phyloP scores from a whole-genome alignment of 192 early-diverging fungal species.

The Coemansia sp. region DNA sequence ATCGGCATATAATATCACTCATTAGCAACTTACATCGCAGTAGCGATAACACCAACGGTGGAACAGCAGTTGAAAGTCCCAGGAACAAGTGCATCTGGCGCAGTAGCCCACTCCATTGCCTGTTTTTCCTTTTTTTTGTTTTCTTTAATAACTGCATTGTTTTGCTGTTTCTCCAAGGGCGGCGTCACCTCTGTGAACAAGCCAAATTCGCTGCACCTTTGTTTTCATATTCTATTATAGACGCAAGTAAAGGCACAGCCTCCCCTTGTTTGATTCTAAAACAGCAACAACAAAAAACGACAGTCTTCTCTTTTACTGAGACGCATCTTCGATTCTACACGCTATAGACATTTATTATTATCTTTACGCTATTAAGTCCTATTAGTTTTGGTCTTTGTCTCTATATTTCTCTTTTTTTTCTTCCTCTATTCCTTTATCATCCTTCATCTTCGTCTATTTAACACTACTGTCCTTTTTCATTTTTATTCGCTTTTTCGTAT shows the following conservation, averaged over 20 bases:
- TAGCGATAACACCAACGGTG: background rate
- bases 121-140: background rate
- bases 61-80: background rate
- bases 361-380: background rate
- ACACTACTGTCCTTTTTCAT: background rate
- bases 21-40: background rate
- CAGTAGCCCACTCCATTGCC: background rate
- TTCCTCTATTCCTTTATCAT: background rate
- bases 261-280: background rate
- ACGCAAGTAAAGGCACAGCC: background rate
- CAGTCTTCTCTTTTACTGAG: background rate
- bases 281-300: background rate
- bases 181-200: background rate
- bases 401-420: background rate
- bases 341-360: background rate
- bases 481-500: background rate
- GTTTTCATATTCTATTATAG: background rate
- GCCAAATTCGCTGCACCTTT: background rate
- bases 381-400: background rate
- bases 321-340: background rate
- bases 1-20: background rate
- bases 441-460: background rate
- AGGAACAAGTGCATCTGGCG: conserved; percentile 1
- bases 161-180: conserved; percentile 1
- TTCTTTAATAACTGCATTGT: background rate